phyloP scores from a whole-genome alignment of 1,284 basidiomycete species.

The Ceratobasidium sp. region DNA sequence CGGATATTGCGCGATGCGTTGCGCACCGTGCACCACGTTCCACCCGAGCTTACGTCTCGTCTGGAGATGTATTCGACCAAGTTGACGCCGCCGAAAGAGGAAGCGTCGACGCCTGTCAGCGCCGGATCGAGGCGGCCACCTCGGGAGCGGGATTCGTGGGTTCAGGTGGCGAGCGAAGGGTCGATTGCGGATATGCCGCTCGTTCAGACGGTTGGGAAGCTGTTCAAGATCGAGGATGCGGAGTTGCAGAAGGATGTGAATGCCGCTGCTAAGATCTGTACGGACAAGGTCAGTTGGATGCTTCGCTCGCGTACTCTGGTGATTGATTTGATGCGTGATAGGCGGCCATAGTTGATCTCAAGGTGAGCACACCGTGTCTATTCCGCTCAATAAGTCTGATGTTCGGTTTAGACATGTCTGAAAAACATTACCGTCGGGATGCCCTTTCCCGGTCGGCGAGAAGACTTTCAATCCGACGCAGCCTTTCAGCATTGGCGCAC shows the following conservation, averaged over 20 bases:
- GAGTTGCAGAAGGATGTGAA: constrained; percentile 80
- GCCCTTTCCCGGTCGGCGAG: constrained; percentile 82
- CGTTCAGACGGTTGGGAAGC: constrained; percentile 69
- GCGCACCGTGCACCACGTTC: constrained; percentile 72
- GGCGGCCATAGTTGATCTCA: constrained; percentile 84
- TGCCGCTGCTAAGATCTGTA: constrained; percentile 69
- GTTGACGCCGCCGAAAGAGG: constrained; percentile 60
- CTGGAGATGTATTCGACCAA: constrained; percentile 86
- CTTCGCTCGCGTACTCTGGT: too few relatives aligned
- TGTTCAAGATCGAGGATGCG: constrained; percentile 77
- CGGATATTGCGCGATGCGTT: constrained; percentile 85
- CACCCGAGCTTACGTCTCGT: constrained; percentile 80
- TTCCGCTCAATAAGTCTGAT: background rate
- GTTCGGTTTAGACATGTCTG: constrained; percentile 74
- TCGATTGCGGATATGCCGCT: constrained; percentile 73
- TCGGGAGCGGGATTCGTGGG: constrained; percentile 17
- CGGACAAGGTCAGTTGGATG: constrained; percentile 74
- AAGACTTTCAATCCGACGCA: constrained; percentile 83
- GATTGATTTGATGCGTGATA: constrained; percentile 49
- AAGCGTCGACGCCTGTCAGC: constrained; percentile 51
- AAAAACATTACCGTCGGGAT: constrained; percentile 89
- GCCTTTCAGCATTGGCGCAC: constrained; percentile 87
- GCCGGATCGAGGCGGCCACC: background rate
- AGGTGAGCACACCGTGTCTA: constrained; percentile 58
- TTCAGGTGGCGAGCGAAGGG: constrained; percentile 54